Evolutionary conservation across 768 basidiomycete species (phyloP).

Genomic region (Lepiota brunneoincarnata): DNA sequence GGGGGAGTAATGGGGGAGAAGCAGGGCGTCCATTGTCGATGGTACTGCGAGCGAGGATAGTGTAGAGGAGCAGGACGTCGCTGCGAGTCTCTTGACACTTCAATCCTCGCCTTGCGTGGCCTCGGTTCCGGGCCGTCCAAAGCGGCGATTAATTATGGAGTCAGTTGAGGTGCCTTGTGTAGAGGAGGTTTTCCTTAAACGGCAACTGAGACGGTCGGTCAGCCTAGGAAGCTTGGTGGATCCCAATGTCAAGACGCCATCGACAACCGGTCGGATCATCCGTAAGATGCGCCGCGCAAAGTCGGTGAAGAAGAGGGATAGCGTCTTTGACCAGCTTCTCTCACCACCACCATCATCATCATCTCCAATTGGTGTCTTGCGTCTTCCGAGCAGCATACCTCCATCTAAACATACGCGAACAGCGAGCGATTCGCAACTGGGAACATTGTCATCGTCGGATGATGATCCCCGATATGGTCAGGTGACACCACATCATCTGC

Average conservation of each 20-base stretch:
- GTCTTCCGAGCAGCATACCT: not conserved
- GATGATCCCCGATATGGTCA: slow-evolving; percentile 64
- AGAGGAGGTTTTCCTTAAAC: slow-evolving; percentile 1
- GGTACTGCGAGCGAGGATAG: slow-evolving; percentile 23
- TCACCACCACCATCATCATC: too few species aligned
- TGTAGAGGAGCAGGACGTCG: slow-evolving; percentile 29
- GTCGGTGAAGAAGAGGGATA: not conserved
- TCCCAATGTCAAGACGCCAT: not conserved
- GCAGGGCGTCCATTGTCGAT: not conserved
- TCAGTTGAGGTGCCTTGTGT: slow-evolving; percentile 29
- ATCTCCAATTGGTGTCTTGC: not conserved
- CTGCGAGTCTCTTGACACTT: slow-evolving; percentile 4
- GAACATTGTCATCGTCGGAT: slow-evolving; percentile 46
- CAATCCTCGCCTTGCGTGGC: not conserved
- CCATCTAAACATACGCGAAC: slow-evolving; percentile 10
- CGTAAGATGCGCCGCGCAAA: slow-evolving; percentile 7
- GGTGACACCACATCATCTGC: slow-evolving; percentile 67
- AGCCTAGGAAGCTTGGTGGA: slow-evolving; percentile 2
- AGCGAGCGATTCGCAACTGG: slow-evolving; percentile 3
- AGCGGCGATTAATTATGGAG: slow-evolving; percentile 49
- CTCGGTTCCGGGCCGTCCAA: slow-evolving; percentile 12
- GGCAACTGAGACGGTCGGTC: not conserved
- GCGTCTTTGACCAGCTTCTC: slow-evolving; percentile 1
- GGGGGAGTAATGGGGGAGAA: slow-evolving; percentile 1
- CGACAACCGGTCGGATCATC: slow-evolving; percentile 4